A percentile compares a stretch with the other conserved stretches of the same genome.
Conservation (phyloP, 306 rosid genomes). For the Vicia faba region DNA sequence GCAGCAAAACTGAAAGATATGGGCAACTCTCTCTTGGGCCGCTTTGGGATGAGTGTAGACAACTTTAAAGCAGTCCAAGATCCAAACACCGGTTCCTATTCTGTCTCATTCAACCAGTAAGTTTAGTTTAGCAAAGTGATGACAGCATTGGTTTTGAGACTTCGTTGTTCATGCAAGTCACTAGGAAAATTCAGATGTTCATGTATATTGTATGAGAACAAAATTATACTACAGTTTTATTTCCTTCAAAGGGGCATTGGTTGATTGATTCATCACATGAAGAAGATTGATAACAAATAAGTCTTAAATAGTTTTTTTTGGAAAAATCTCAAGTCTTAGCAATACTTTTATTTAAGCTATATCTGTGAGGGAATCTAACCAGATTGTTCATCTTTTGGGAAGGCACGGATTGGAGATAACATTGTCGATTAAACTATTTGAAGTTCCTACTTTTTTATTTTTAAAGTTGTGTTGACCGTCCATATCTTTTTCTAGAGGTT, state of each 20-base stretch:
- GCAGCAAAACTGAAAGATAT: constrained; percentile 86
- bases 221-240: constrained; percentile 2
- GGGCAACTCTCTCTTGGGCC: constrained; percentile 93
- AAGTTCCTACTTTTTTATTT: no score
- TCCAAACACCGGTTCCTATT: constrained; percentile 92
- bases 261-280: constrained; percentile 30
- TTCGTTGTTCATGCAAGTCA: neutral
- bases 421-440: no score
- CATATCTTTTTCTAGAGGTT: neutral
- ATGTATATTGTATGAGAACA: constrained; percentile 19
- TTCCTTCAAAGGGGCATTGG: constrained; percentile 19
- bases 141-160: constrained; percentile 25
- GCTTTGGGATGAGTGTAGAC: constrained; percentile 90
- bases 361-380: neutral
- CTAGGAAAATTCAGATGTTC: constrained; percentile 12
- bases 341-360: neutral
- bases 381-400: neutral
- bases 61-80: constrained; percentile 91
- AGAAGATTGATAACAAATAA: constrained; percentile 18
- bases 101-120: constrained; percentile 72
- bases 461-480: neutral
- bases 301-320: constrained; percentile 5
- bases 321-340: constrained; percentile 9
- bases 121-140: constrained; percentile 28
- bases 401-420: no score